These are phyloP conservation scores for Trichoderma cornu-damae DNA, from an alignment of 2,329 filamentous ascomycete species.

Conservation along the genomic window DNA sequence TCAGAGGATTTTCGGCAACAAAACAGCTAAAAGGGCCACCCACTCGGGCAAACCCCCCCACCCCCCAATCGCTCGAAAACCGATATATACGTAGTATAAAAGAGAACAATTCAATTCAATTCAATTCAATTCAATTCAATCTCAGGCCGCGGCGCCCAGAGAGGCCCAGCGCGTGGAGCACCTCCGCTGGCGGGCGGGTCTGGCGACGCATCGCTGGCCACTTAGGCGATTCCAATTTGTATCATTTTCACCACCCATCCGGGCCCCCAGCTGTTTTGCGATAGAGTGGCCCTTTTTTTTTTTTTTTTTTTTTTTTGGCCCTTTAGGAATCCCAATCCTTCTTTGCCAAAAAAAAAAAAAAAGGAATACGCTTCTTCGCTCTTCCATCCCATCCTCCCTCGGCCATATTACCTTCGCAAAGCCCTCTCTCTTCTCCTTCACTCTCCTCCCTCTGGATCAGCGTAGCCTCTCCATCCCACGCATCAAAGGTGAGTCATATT, in stretches of 20 bases:
- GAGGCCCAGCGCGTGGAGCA: slow-evolving; percentile 11
- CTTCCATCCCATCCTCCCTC: slow-evolving; percentile 17
- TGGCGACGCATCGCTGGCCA: slow-evolving; percentile 15
- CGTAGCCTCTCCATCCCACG: neutral
- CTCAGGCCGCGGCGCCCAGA: neutral
- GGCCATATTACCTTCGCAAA: neutral
- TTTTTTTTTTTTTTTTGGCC: slow-evolving; percentile 3
- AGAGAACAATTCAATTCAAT: too few species aligned
- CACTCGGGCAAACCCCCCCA: too few species aligned
- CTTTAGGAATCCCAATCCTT: neutral
- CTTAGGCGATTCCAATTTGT: slow-evolving; percentile 22
- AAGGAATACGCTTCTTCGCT: slow-evolving; percentile 12
- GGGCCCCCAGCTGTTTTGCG: neutral
- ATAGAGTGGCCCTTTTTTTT: neutral
- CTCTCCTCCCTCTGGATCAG: neutral
- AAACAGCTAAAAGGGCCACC: neutral
- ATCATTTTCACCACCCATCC: slow-evolving; percentile 5
- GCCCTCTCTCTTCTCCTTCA: neutral
- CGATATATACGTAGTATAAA: too few species aligned
- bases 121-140: neutral
- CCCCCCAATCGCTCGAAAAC: neutral
- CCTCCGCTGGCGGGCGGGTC: slow-evolving; percentile 15
- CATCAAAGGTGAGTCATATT: slow-evolving; percentile 2
- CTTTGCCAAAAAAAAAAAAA: too few species aligned
- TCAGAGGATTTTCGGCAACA: too few species aligned